Conservation (phyloP, 208 protist species). For the Leishmania lainsoni region DNA sequence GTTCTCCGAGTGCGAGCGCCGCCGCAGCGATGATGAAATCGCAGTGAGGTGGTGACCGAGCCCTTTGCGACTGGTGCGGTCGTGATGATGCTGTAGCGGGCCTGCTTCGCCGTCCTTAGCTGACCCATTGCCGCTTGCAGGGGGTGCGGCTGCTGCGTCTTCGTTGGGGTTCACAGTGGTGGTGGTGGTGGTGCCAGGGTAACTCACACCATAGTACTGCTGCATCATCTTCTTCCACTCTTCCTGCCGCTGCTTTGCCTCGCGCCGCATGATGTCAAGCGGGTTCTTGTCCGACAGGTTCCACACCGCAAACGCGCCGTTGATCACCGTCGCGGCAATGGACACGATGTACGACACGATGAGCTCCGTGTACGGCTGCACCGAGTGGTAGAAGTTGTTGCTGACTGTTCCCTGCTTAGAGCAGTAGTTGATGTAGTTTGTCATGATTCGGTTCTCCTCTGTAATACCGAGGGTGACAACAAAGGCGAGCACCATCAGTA, state of each 20-base stretch:
- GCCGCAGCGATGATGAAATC: slow-evolving; percentile 20
- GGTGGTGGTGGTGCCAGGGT: slow-evolving; percentile 4
- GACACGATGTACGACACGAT: slow-evolving; percentile 70
- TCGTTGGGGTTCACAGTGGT: slow-evolving; percentile 2
- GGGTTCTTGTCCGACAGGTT: slow-evolving; percentile 68
- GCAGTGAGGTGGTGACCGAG: not conserved
- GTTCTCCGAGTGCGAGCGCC: slow-evolving; percentile 1
- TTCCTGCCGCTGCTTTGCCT: slow-evolving; percentile 35
- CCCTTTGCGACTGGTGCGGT: slow-evolving; percentile 9
- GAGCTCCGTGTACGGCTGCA: slow-evolving; percentile 66
- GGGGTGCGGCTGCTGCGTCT: not conserved
- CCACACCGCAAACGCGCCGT: slow-evolving; percentile 49
- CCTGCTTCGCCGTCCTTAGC: not conserved
- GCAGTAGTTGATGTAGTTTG: slow-evolving; percentile 67
- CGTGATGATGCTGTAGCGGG: slow-evolving; percentile 1
- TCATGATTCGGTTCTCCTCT: slow-evolving; percentile 56
- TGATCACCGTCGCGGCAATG: slow-evolving; percentile 42
- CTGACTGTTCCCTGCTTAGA: not conserved
- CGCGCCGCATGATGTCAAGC: slow-evolving; percentile 45
- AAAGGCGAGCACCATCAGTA: slow-evolving; percentile 62
- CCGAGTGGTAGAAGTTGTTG: slow-evolving; percentile 40
- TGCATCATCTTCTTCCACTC: slow-evolving; percentile 35
- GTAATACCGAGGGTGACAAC: slow-evolving; percentile 46
- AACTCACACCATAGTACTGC: slow-evolving; percentile 17
- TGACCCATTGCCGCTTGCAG: not conserved